Percentiles rank a stretch among this genome's conserved stretches.
These are phyloP conservation scores for Cladosporium oxysporum DNA, from an alignment of 2,329 filamentous ascomycete genomes.

Conservation along the genomic window DNA sequence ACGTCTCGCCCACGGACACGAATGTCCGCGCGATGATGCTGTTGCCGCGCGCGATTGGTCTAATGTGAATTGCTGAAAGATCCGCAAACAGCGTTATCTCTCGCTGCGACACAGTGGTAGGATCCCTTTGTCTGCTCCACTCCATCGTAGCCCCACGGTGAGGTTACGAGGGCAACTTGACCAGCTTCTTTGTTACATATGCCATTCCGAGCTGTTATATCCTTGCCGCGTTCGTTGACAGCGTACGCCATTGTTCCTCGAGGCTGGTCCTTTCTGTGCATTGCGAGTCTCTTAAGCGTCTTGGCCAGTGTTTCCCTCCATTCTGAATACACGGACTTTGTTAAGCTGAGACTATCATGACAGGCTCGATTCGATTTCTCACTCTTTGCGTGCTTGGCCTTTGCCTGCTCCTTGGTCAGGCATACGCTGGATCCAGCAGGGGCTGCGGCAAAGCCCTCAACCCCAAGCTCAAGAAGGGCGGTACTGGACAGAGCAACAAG, in stretches of 20 bases:
- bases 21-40: neutral
- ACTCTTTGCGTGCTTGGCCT: conserved; percentile 14
- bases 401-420: conserved; percentile 12
- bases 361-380: conserved; percentile 12
- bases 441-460: conserved; percentile 31
- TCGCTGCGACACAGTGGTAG: neutral
- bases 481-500: conserved; percentile 27
- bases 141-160: neutral
- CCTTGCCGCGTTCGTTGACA: conserved; percentile 11
- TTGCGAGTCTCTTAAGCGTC: neutral
- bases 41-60: conserved; percentile 7
- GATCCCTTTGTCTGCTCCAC: conserved; percentile 4
- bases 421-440: conserved; percentile 8
- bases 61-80: neutral
- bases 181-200: conserved; percentile 8
- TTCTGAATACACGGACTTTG: neutral
- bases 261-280: neutral
- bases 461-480: conserved; percentile 27
- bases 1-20: neutral
- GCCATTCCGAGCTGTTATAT: neutral
- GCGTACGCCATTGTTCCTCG: neutral
- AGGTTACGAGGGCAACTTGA: conserved; percentile 17
- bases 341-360: conserved; percentile 13
- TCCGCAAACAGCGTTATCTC: conserved; percentile 12
- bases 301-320: conserved; percentile 11